Evolutionary conservation across 192 early-diverging fungal genomes (phyloP), one percentile per base, ranked within the genome.

Genomic region (Glomus cerebriforme): DNA sequence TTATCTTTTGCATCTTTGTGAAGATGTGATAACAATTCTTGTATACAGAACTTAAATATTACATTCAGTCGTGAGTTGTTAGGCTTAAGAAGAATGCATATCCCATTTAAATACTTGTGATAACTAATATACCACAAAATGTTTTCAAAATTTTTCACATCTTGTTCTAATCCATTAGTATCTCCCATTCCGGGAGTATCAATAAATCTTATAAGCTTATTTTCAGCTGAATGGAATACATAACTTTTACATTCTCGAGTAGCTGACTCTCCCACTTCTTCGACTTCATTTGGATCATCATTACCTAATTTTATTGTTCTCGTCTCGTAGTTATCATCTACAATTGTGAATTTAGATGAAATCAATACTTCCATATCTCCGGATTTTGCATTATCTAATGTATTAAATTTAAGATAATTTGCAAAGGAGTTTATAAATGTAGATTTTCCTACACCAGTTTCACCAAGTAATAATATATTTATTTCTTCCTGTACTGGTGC

Each of bases 391-490:
- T 77, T 43, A 39, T 80, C 43, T 59, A 83, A 47, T 9, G 39
- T 83, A 5, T 78, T 62, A 63, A 72, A 83, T 71, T 37, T 65
- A 13, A 83, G 65, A 63, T 83, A 83, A 73, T 83, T 83, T 59
- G 67, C 79, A 73, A 83, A 80, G 60, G 74, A 60, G n/a, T 83
- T 83, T 71, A 83, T 83, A 72, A 80, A 83, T 12, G 79, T 83
- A 12, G 82, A 83, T 60, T 80, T 83, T 27, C 82, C 79, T 65
- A 80, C 82, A 0, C 82, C 79, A 12, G 82, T 66, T 32, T 66
- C 32, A 19, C 64, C 64, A 7, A 66, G 64, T 31, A 66, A 66
- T 66, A 66, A 32, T 13, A 66, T 66, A 3, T 66, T 66, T 15
- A 66, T 66, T 10, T 66, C 64, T 29, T 83, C 39, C 39, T 43